Percentiles rank a stretch among this genome's conserved stretches.
phyloP scores from a whole-genome alignment of 805 yeast species.

The Zygoascus bituminiphila region DNA sequence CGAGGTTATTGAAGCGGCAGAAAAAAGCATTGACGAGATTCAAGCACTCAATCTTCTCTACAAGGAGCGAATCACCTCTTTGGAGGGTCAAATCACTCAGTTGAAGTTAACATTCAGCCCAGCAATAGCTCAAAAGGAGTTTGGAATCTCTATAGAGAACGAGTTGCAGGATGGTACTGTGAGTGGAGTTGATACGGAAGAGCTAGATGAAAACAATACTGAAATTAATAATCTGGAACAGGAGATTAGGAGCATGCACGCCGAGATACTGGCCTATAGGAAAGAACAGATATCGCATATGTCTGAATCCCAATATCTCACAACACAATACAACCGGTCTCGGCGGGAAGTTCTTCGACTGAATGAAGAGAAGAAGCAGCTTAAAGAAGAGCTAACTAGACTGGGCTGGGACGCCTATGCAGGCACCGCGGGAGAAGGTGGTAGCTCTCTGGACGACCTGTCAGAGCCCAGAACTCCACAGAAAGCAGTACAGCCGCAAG shows the following conservation, averaged over 20 bases:
- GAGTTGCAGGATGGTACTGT: background rate
- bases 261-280: constrained; percentile 8
- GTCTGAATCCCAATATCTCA: constrained; percentile 16
- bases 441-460: background rate
- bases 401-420: background rate
- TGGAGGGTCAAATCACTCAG: background rate
- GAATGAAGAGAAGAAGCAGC: background rate
- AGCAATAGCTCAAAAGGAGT: background rate
- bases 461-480: background rate
- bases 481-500: too few species aligned
- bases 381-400: background rate
- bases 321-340: constrained; percentile 15
- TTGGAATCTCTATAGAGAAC: background rate
- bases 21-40: background rate
- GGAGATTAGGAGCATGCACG: constrained; percentile 2
- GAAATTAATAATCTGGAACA: background rate
- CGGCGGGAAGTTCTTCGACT: constrained; percentile 9
- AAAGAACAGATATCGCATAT: constrained; percentile 13
- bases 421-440: background rate
- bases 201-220: background rate
- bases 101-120: background rate
- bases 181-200: background rate
- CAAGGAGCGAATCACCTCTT: background rate
- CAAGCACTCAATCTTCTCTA: background rate
- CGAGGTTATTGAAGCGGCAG: constrained; percentile 1